These are phyloP conservation scores for Lyophyllum semitale DNA, from an alignment of 768 basidiomycete genomes.

Conservation along the genomic window DNA sequence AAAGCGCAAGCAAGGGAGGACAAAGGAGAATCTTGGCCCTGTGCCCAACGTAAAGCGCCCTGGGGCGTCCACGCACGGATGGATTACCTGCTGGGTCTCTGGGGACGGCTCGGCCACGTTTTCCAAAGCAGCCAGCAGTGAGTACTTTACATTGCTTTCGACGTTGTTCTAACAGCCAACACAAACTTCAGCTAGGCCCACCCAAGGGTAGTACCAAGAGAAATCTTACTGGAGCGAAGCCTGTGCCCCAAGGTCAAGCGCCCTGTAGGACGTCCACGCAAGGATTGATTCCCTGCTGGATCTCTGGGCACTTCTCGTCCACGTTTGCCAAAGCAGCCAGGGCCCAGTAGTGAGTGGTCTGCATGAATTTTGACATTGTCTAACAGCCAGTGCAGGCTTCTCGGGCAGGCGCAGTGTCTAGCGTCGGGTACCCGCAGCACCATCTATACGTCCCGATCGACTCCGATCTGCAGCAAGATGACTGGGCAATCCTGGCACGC, in stretches of 20 bases:
- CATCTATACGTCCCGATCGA: conserved; percentile 38
- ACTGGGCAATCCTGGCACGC: conserved; percentile 64
- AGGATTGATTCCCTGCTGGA: conserved; percentile 81
- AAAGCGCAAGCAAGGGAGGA: conserved; percentile 76
- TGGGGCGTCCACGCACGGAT: conserved; percentile 80
- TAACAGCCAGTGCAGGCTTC: background rate
- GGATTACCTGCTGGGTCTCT: conserved; percentile 79
- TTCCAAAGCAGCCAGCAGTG: conserved; percentile 11
- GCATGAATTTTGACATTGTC: background rate
- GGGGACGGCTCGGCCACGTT: conserved; percentile 36
- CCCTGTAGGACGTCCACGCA: conserved; percentile 79
- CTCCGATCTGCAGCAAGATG: conserved; percentile 54
- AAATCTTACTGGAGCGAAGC: conserved; percentile 34
- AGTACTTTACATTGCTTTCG: background rate
- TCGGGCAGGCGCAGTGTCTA: conserved; percentile 1
- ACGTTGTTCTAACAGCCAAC: background rate
- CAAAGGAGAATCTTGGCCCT: conserved; percentile 55
- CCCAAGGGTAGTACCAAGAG: conserved; percentile 85
- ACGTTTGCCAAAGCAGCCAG: conserved; percentile 16
- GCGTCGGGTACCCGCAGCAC: conserved; percentile 12
- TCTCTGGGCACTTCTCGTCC: conserved; percentile 52
- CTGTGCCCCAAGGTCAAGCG: conserved; percentile 65
- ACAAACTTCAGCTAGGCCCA: conserved; percentile 58
- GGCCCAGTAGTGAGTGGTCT: conserved; percentile 1
- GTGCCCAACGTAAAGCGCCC: conserved; percentile 71